Base-by-base conservation (phyloP, 2,329 filamentous ascomycete species). In the Endoconidiophora polonica region DNA sequence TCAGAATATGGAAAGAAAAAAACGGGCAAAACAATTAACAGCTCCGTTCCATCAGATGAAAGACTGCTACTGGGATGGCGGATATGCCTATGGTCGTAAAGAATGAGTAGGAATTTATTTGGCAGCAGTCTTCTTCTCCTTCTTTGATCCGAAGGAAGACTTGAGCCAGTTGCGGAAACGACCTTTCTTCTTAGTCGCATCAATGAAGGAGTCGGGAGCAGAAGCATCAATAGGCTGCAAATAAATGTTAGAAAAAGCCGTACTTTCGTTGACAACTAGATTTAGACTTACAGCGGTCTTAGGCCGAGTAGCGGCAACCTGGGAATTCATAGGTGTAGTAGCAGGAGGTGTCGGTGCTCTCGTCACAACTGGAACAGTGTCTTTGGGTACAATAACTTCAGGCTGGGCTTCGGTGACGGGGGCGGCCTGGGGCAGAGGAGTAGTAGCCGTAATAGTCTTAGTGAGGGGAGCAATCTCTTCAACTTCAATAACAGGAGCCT, bases 121-220 rank as follows among this genome's bases (percentile, higher is more conserved):
- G 40, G 40, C 40, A 16, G 39, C 24, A 9, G 38, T 42, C 20
- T 48, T 48, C n/a, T 48, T 48, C 16, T 18, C 36, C 26, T 43
- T 48, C 46, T 48, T 48, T 7, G 40, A 48, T 2, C 29, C 29
- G 12, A 33, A 12, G 6, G 46, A 42, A n/a, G 46, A 42, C 46
- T 48, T 48, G 22, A 48, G 24, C 24, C 46, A 42, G 46, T 22
- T 12, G n/a, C 39, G 38, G 24, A 48, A 16, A 22, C 46, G n/a
- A 14, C 26, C 42, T 24, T 48, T 48, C 24, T 36, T 42, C 29
- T 33, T 33, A 18, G 18, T 24, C n/a, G 39, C 5, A 36, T 42
- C 38, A 14, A 33, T 33, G 12, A 12, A 7, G 9, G 29, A 18
- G 16, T 18, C 44, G 5, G 44, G 23, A 3, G 20, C 44, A 23